phyloP scores from a whole-genome alignment of 2,329 filamentous ascomycete species.

The Penicillium oxalicum region DNA sequence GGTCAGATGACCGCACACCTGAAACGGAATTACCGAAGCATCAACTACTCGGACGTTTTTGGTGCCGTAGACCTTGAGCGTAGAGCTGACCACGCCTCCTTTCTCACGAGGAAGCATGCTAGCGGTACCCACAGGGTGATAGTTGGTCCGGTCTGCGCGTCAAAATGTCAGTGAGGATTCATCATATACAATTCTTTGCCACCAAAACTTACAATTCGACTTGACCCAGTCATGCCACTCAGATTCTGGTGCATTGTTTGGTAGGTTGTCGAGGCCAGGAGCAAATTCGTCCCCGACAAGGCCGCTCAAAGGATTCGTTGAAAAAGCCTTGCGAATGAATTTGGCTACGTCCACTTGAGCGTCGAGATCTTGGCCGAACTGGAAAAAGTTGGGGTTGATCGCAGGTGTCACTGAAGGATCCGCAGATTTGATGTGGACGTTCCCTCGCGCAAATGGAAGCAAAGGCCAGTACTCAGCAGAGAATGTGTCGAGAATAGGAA shows the following conservation, averaged over 20 bases:
- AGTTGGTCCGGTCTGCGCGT: conserved; percentile 23
- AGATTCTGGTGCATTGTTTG: conserved; percentile 14
- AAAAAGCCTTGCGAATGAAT: conserved; percentile 21
- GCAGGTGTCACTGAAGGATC: conserved; percentile 14
- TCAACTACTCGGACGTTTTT: conserved; percentile 31
- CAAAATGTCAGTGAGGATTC: neutral
- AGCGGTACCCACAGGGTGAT: conserved; percentile 28
- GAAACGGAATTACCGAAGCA: conserved; percentile 29
- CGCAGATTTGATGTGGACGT: conserved; percentile 20
- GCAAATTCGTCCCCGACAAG: conserved; percentile 20
- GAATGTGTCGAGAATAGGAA: conserved; percentile 14
- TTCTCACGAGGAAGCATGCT: conserved; percentile 29
- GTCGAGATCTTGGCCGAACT: conserved; percentile 19
- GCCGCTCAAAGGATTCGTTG: conserved; percentile 14
- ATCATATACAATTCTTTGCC: neutral
- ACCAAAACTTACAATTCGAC: conserved; percentile 18
- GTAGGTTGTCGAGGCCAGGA: conserved; percentile 18
- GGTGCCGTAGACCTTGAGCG: conserved; percentile 30
- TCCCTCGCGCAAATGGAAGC: conserved; percentile 24
- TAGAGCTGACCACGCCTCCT: conserved; percentile 29
- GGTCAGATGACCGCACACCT: conserved; percentile 26
- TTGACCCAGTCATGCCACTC: conserved; percentile 23
- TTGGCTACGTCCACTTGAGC: conserved; percentile 18
- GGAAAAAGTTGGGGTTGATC: conserved; percentile 28
- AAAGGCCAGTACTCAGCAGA: conserved; percentile 23